Evolutionary conservation across 495 filamentous ascomycete genomes (phyloP).

Genomic region (Aspergillus incahuasiensis): DNA sequence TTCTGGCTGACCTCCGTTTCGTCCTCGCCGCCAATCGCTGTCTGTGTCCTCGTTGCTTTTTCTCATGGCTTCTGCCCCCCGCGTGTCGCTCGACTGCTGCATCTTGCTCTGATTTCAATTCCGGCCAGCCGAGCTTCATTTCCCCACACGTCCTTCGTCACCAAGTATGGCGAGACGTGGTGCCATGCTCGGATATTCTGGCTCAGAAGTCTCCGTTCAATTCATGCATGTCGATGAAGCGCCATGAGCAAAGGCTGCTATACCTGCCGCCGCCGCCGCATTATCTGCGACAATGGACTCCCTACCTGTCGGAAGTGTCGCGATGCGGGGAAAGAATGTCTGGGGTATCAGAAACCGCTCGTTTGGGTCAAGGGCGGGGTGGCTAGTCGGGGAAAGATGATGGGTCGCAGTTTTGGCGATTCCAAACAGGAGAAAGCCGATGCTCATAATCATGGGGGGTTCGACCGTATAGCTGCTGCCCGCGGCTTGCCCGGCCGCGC

Average conservation of each 20-base stretch:
- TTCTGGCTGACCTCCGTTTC: no score
- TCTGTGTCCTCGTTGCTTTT: conserved; percentile 7
- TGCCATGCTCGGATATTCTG: conserved; percentile 16
- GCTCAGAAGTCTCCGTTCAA: conserved; percentile 13
- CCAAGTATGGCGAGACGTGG: conserved; percentile 19
- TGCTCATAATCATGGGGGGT: not conserved
- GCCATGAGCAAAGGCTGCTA: conserved; percentile 47
- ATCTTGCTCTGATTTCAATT: conserved; percentile 4
- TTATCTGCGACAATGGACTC: conserved; percentile 57
- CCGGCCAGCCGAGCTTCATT: not conserved
- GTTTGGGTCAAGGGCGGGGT: conserved; percentile 50
- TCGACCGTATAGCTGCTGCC: not conserved
- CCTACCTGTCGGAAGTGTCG: conserved; percentile 60
- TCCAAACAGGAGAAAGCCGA: conserved; percentile 16
- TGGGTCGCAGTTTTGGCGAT: conserved; percentile 46
- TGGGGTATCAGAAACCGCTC: conserved; percentile 55
- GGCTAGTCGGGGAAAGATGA: conserved; percentile 48
- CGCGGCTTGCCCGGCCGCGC: not conserved
- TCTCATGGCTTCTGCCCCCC: not conserved
- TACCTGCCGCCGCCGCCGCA: conserved; percentile 47
- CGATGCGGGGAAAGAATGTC: conserved; percentile 58
- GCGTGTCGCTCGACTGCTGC: not conserved
- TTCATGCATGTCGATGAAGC: conserved; percentile 2
- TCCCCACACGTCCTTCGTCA: not conserved
- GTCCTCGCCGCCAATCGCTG: not conserved